Evolutionary conservation across 1,284 basidiomycete species (phyloP).

Genomic region (Ustilago esculenta): DNA sequence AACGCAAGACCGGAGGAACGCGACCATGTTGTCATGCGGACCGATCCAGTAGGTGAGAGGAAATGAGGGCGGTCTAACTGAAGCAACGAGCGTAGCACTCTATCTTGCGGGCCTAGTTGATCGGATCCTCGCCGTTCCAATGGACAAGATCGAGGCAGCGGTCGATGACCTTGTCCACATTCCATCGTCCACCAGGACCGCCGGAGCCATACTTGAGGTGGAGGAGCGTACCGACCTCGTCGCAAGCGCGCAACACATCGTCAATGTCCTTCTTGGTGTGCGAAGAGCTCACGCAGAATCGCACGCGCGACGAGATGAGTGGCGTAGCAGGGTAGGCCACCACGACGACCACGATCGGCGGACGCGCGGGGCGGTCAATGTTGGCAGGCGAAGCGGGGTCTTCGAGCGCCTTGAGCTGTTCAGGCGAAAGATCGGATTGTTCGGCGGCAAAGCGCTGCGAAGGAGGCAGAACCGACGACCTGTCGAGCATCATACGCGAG

Average conservation of each 20-base stretch:
- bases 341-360: constrained; percentile 63
- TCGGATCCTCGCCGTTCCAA: constrained; percentile 61
- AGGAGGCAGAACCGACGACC: constrained; percentile 55
- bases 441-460: constrained; percentile 52
- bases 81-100: background rate
- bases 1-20: background rate
- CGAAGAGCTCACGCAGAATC: constrained; percentile 92
- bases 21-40: too few relatives aligned
- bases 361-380: constrained; percentile 46
- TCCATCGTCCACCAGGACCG: constrained; percentile 79
- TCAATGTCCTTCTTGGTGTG: constrained; percentile 99
- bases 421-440: constrained; percentile 36
- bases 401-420: constrained; percentile 42
- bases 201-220: constrained; percentile 78
- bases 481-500: constrained; percentile 64
- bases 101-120: constrained; percentile 15
- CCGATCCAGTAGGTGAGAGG: background rate
- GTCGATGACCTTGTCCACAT: constrained; percentile 79
- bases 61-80: background rate
- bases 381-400: constrained; percentile 44
- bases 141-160: constrained; percentile 80
- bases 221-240: constrained; percentile 88
- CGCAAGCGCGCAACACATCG: constrained; percentile 82
- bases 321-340: constrained; percentile 80
- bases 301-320: constrained; percentile 85